Evolutionary conservation across 805 yeast genomes (phyloP).

Genomic region (Peterozyma toletana): DNA sequence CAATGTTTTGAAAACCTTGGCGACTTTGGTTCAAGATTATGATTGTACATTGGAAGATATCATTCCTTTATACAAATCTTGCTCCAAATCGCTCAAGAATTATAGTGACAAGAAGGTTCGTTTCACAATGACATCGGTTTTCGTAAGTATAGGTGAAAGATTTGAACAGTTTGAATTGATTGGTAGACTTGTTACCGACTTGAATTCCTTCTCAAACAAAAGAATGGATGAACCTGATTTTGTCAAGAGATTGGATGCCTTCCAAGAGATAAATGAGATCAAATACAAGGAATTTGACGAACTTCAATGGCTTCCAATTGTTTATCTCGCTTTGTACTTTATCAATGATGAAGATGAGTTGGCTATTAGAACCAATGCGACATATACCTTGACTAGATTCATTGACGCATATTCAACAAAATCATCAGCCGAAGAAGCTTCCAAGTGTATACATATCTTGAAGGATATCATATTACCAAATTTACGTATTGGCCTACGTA

Average conservation of each 20-base stretch:
- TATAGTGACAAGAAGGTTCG: conserved; percentile 61
- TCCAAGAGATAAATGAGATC: conserved; percentile 53
- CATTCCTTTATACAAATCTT: conserved; percentile 32
- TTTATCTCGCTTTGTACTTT: conserved; percentile 61
- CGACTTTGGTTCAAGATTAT: conserved; percentile 44
- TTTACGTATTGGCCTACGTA: conserved; percentile 60
- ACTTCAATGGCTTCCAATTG: conserved; percentile 72
- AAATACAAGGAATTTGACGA: conserved; percentile 35
- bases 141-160: conserved; percentile 48
- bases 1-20: conserved; percentile 49
- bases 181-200: conserved; percentile 46
- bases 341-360: conserved; percentile 75
- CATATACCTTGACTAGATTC: conserved; percentile 55
- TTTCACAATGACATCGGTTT: conserved; percentile 49
- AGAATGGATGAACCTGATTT: conserved; percentile 74
- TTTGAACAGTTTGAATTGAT: conserved; percentile 36
- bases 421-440: conserved; percentile 18
- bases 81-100: conserved; percentile 51
- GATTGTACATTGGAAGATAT: conserved; percentile 49
- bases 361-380: conserved; percentile 72
- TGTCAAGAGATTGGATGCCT: conserved; percentile 65
- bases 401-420: conserved; percentile 45
- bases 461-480: conserved; percentile 55
- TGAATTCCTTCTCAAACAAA: conserved; percentile 61
- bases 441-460: conserved; percentile 30